These are phyloP conservation scores for Boletus vinaceobasis DNA, from an alignment of 768 basidiomycete genomes.

Conservation along the genomic window DNA sequence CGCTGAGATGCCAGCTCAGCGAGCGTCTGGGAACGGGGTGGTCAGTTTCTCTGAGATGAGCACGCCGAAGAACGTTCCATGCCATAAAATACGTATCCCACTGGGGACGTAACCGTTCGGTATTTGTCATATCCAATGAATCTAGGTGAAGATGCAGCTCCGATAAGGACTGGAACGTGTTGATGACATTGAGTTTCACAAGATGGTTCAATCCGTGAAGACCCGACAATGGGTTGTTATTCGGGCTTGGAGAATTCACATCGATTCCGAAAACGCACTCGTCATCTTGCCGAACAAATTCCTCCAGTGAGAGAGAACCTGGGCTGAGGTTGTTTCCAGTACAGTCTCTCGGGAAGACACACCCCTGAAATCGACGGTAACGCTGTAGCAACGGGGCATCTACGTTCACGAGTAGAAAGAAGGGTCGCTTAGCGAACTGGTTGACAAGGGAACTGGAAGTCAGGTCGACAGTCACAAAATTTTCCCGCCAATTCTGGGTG, in stretches of 20 bases:
- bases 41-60: constrained; percentile 3
- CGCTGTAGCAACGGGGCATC: constrained; percentile 79
- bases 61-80: constrained; percentile 13
- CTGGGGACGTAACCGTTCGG: constrained; percentile 74
- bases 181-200: constrained; percentile 59
- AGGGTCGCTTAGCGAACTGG: constrained; percentile 80
- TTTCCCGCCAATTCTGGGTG: constrained; percentile 74
- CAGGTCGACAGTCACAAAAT: constrained; percentile 82
- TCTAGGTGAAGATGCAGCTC: constrained; percentile 64
- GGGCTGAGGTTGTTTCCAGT: constrained; percentile 17
- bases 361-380: constrained; percentile 58
- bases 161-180: constrained; percentile 55
- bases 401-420: constrained; percentile 78
- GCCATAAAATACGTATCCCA: constrained; percentile 99
- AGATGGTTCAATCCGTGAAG: constrained; percentile 38
- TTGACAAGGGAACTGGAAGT: constrained; percentile 52
- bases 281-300: constrained; percentile 77
- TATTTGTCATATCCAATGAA: constrained; percentile 61
- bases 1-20: constrained; percentile 86
- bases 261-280: constrained; percentile 53
- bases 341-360: constrained; percentile 17
- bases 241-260: constrained; percentile 19
- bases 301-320: constrained; percentile 48
- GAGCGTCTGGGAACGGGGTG: constrained; percentile 55
- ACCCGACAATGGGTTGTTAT: background rate